Evolutionary conservation across 1,139 yeast species (phyloP), one percentile per base, ranked within the genome.

Genomic region (Pichia sp.): DNA sequence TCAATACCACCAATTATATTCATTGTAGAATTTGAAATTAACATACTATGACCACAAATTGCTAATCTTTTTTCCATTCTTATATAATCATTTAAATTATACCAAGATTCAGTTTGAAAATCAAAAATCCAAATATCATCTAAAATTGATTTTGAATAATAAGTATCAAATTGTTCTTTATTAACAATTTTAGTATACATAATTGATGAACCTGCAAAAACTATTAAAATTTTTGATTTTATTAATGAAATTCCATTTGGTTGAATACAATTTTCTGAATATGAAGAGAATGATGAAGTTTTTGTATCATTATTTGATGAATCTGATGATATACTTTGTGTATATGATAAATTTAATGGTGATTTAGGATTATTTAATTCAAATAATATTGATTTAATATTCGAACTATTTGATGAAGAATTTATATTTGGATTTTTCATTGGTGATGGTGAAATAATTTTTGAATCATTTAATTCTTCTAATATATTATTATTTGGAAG

Each of bases 91-190:
- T 48, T 42, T 3, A 56, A 38, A 32, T 56, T 49, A 7, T 55
- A 46, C 81, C 81, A 76, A 2, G 57, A 54, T 48, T 71, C 75
- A 1, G 63, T 56, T 34, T 65, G 67, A 34, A 75, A 54, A 52
- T 72, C 71, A 54, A 73, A 75, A 62, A 68, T 64, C 81, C 81
- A 76, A 56, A 69, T 55, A 56, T 75, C 79, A 28, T 76, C 75
- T 38, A 65, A 60, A 7, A 74, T 66, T 18, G 62, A 58, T 11
- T 46, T 51, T n/a, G 64, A 63, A 47, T 67, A 52, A 43, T 49
- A 58, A 6, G 40, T 30, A 36, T 42, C 47, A 28, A 45, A 52
- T 6, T 44, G 40, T 2, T 56, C 56, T 42, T 50, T 49, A 38
- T 56, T 51, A 4, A 46, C 33, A 4, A 58, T 56, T 44, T 57